Evolutionary conservation across 2,329 filamentous ascomycete genomes (phyloP), one percentile per base, ranked within the genome.

Genomic region (Chalara sp.): DNA sequence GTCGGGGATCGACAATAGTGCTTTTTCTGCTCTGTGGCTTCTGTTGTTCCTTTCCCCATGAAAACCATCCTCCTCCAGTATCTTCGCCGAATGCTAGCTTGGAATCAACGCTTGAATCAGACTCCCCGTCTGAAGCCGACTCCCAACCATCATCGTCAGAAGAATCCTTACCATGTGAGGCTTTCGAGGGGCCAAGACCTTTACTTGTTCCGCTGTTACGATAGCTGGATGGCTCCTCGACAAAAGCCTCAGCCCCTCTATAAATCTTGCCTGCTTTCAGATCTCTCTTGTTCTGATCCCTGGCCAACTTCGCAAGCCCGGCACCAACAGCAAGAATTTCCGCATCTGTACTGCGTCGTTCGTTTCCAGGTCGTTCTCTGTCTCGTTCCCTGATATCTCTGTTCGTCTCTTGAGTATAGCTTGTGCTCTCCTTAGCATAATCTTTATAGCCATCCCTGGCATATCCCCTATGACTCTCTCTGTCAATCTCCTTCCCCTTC

Each of bases 31-130:
- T 62, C 52, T 59, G 50, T 13, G 60, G 61, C n/a, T 44, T 61
- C 53, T 43, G 59, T 52, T 54, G 66, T 57, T 53, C 66, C 56
- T 53, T 60, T 52, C 59, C 63, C 66, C 60, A 63, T 56, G 62
- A 63, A 29, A 52, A 58, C 51, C 56, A 59, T 71, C 66, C 48
- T 69, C 50, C 61, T 62, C 29, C 63, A 48, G 58, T 65, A 53
- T 67, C 64, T 39, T 53, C 56, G 41, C 83, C 83, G 58, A 83
- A 87, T 1, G 82, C 81, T 49, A 87, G 72, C 30, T 69, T 79
- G 32, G 76, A 79, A 58, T 78, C 75, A 44, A 75, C 68, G 63
- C 76, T 81, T 33, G 70, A 67, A 42, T 76, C 61, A n/a, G 64
- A 67, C 41, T 76, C 76, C 28, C 74, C 75, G 32, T 78, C 78